Conservation (phyloP, 352 stramenopile species). For the Phytophthora litchii region DNA sequence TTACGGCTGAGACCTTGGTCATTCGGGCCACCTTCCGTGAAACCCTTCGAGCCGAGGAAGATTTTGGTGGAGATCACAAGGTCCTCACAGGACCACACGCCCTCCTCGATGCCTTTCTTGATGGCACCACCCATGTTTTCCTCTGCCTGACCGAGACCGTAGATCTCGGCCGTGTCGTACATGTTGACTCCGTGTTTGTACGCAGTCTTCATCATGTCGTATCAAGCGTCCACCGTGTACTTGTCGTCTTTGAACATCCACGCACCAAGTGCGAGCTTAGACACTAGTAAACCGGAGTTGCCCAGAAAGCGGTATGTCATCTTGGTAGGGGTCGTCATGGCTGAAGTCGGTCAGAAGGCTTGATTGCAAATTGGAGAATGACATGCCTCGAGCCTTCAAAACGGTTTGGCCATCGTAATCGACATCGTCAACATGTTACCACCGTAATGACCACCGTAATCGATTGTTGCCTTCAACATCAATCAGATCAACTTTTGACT, state of each 20-base stretch:
- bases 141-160: background rate
- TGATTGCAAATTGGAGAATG: conserved; percentile 6
- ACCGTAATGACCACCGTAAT: background rate
- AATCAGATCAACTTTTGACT: background rate
- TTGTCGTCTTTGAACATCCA: conserved; percentile 5
- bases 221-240: conserved; percentile 8
- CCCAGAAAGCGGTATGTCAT: conserved; percentile 11
- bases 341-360: background rate
- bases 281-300: conserved; percentile 11
- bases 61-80: background rate
- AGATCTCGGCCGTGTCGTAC: conserved; percentile 2
- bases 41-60: background rate
- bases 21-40: background rate
- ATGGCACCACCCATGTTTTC: conserved; percentile 2
- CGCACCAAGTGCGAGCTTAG: conserved; percentile 4
- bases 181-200: conserved; percentile 8
- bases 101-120: conserved; percentile 1
- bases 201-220: conserved; percentile 7
- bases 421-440: background rate
- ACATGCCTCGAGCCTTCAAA: background rate
- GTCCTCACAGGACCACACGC: background rate
- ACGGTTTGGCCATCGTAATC: background rate
- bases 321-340: conserved; percentile 6
- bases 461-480: conserved; percentile 3
- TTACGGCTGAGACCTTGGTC: conserved; percentile 1